Percentiles rank a stretch among this genome's conserved stretches.
Evolutionary conservation across 2,329 filamentous ascomycete species (phyloP).

Genomic region (Biscogniauxia sp.): DNA sequence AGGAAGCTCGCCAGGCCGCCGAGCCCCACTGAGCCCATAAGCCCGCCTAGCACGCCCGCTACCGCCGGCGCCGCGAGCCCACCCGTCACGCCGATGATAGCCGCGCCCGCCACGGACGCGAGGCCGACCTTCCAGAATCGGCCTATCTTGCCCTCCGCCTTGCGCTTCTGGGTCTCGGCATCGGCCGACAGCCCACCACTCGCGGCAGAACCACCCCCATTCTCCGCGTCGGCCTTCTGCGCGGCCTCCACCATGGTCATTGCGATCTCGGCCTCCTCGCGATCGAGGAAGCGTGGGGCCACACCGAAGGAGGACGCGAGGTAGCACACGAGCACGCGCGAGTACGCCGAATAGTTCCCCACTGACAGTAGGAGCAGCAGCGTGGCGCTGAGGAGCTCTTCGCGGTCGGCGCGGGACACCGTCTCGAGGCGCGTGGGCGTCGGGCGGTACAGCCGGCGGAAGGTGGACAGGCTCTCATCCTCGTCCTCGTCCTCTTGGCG

Average conservation of each 20-base stretch:
- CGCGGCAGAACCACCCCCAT: too few relatives aligned
- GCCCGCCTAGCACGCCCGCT: slow-evolving; percentile 77
- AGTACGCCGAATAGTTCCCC: slow-evolving; percentile 73
- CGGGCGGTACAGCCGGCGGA: slow-evolving; percentile 53
- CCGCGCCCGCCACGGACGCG: slow-evolving; percentile 83
- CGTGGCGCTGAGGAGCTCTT: slow-evolving; percentile 66
- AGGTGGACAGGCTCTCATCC: slow-evolving; percentile 33
- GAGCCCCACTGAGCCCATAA: slow-evolving; percentile 82
- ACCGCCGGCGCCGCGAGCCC: slow-evolving; percentile 87
- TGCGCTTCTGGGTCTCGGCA: slow-evolving; percentile 70
- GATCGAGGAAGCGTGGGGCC: slow-evolving; percentile 58
- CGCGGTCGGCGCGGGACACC: slow-evolving; percentile 56
- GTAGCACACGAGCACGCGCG: slow-evolving; percentile 65
- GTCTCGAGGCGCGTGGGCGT: slow-evolving; percentile 54
- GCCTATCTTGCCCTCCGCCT: slow-evolving; percentile 65
- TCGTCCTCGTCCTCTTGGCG: neutral
- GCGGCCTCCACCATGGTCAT: slow-evolving; percentile 70
- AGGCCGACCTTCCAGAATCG: slow-evolving; percentile 89
- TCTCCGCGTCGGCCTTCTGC: slow-evolving; percentile 42
- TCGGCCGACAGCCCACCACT: slow-evolving; percentile 68
- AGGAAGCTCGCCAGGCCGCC: slow-evolving; percentile 84
- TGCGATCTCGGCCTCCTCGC: slow-evolving; percentile 73
- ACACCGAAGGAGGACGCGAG: slow-evolving; percentile 66
- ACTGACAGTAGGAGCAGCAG: slow-evolving; percentile 69
- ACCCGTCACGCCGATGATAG: slow-evolving; percentile 86